A percentile compares a stretch with the other conserved stretches of the same genome.
Conservation (phyloP, 2,329 filamentous ascomycete species). For the Aspergillus oerlinghausenensis region DNA sequence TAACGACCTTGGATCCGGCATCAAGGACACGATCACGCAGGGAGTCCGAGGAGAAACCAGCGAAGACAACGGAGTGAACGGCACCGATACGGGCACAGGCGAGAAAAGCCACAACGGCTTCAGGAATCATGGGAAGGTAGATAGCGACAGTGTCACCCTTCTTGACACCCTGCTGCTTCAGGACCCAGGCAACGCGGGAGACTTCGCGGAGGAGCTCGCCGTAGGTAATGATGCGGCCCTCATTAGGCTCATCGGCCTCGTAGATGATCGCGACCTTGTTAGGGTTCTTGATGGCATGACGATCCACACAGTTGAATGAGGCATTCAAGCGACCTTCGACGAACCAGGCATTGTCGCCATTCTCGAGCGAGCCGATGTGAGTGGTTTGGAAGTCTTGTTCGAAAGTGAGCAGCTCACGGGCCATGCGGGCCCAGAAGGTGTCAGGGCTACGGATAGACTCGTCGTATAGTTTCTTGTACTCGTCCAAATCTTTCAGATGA, state of each 20-base stretch:
- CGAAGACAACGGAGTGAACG: conserved; percentile 95
- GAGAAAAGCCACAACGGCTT: conserved; percentile 85
- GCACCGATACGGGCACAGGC: conserved; percentile 90
- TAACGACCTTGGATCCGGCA: conserved; percentile 85
- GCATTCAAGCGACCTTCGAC: conserved; percentile 90
- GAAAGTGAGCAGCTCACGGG: conserved; percentile 87
- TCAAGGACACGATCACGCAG: conserved; percentile 92
- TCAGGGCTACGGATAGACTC: conserved; percentile 87
- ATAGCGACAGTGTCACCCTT: conserved; percentile 97
- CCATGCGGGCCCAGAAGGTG: conserved; percentile 82
- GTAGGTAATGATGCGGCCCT: conserved; percentile 88
- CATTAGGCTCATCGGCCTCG: conserved; percentile 84
- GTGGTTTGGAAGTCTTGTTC: conserved; percentile 89
- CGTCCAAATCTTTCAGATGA: conserved; percentile 55
- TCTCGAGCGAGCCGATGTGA: conserved; percentile 65
- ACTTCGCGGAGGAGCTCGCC: conserved; percentile 90
- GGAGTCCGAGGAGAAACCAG: conserved; percentile 94
- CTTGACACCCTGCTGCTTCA: conserved; percentile 92
- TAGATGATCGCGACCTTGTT: conserved; percentile 96
- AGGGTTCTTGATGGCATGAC: conserved; percentile 92
- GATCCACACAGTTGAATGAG: conserved; percentile 95
- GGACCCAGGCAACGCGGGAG: conserved; percentile 75
- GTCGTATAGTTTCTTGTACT: conserved; percentile 63
- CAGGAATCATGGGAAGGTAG: conserved; percentile 98
- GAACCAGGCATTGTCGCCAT: conserved; percentile 92